Evolutionary conservation across 164 flowering plant genomes (phyloP).

Genomic region (Nymphaea thermarum): DNA sequence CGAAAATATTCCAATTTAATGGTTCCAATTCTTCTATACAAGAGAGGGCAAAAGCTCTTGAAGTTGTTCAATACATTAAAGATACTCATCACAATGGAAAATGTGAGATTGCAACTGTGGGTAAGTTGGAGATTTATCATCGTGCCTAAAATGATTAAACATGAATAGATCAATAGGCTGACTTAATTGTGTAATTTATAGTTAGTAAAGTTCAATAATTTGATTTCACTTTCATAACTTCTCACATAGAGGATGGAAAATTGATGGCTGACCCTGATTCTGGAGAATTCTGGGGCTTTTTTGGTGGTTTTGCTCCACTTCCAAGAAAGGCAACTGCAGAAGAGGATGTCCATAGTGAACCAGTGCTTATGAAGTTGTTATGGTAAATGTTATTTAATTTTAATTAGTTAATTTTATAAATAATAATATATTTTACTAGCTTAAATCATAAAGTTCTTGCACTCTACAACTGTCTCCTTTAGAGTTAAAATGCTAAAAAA

Average conservation of each 20-base stretch:
- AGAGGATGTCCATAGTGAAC: slow-evolving; percentile 34
- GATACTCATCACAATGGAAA: slow-evolving; percentile 96
- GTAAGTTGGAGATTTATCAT: slow-evolving; percentile 30
- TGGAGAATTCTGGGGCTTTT: slow-evolving; percentile 96
- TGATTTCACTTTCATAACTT: neutral
- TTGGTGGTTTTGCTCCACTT: slow-evolving; percentile 99
- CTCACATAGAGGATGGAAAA: slow-evolving; percentile 77
- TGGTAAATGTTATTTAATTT: slow-evolving; percentile 26
- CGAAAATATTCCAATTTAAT: slow-evolving; percentile 94
- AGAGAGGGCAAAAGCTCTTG: slow-evolving; percentile 99
- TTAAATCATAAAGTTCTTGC: too few relatives aligned
- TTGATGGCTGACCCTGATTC: slow-evolving; percentile 97
- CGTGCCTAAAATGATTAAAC: neutral
- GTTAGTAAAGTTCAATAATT: neutral
- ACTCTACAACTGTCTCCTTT: too few relatives aligned
- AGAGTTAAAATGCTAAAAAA: too few relatives aligned
- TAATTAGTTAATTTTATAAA: too few relatives aligned
- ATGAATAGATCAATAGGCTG: neutral
- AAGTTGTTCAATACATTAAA: slow-evolving; percentile 93
- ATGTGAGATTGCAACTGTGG: slow-evolving; percentile 90
- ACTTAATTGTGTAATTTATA: too few relatives aligned
- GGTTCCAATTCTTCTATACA: slow-evolving; percentile 95
- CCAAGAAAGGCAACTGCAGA: slow-evolving; percentile 64
- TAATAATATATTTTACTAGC: too few relatives aligned
- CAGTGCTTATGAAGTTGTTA: slow-evolving; percentile 38